A percentile compares a stretch with the other conserved stretches of the same genome.
Conservation (phyloP, 2,329 filamentous ascomycete species). For the Huntiella decipiens region DNA sequence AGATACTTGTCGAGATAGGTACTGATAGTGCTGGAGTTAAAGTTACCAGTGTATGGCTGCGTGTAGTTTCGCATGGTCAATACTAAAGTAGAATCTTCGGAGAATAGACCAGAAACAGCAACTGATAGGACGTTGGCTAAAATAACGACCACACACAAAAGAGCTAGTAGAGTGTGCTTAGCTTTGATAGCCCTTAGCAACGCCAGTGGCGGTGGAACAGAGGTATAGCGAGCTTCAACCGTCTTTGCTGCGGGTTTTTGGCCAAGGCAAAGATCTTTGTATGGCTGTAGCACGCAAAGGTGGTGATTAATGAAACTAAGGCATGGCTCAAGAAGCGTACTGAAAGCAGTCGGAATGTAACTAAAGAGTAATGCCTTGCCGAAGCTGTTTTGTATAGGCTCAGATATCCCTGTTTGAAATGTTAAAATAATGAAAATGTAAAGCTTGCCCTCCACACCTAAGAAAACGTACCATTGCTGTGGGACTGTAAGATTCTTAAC, state of each 20-base stretch:
- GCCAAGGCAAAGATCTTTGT: constrained; percentile 27
- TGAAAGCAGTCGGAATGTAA: constrained; percentile 34
- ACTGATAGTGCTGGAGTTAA: too few species aligned
- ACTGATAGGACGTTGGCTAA: constrained; percentile 34
- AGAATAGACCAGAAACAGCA: constrained; percentile 30
- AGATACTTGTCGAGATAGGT: not conserved
- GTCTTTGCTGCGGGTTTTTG: constrained; percentile 18
- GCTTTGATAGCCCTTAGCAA: constrained; percentile 26
- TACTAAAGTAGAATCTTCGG: constrained; percentile 16
- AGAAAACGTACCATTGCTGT: too few species aligned
- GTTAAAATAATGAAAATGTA: too few species aligned
- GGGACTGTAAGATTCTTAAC: constrained; percentile 3
- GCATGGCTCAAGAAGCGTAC: constrained; percentile 36
- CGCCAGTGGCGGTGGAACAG: constrained; percentile 34
- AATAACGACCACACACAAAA: constrained; percentile 28
- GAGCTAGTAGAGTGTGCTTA: constrained; percentile 25
- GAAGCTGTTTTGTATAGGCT: constrained; percentile 17
- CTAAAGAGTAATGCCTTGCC: constrained; percentile 23
- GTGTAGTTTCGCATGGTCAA: too few species aligned
- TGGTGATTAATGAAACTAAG: constrained; percentile 36
- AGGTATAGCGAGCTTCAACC: constrained; percentile 28
- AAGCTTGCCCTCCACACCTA: too few species aligned
- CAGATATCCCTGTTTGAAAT: constrained; percentile 15
- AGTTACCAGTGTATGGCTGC: too few species aligned
- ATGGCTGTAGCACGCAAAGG: constrained; percentile 34